phyloP scores from a whole-genome alignment of 495 filamentous ascomycete genomes.

The Aspergillus ellipticus region DNA sequence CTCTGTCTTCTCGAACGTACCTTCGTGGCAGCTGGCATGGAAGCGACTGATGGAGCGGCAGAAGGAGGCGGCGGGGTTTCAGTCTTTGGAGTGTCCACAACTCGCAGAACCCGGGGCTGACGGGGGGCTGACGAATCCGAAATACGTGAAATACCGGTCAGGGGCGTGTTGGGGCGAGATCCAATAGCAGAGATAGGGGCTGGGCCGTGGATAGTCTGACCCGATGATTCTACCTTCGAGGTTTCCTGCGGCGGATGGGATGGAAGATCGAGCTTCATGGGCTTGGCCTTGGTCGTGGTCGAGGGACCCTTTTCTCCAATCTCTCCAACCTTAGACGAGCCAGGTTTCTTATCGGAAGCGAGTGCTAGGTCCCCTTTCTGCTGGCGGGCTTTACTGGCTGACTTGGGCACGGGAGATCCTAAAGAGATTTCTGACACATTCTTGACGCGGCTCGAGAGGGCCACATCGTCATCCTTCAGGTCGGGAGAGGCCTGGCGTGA shows the following conservation, averaged over 20 bases:
- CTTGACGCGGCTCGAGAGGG: constrained; percentile 24
- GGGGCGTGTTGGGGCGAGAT: constrained; percentile 36
- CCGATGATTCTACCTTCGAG: constrained; percentile 21
- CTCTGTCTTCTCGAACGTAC: constrained; percentile 56
- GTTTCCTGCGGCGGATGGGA: constrained; percentile 20
- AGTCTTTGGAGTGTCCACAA: constrained; percentile 68
- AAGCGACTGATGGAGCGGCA: constrained; percentile 37
- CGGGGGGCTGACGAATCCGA: constrained; percentile 48
- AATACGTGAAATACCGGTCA: constrained; percentile 38
- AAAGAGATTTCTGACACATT: constrained; percentile 41
- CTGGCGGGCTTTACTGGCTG: constrained; percentile 30
- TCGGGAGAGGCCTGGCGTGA: constrained; percentile 23
- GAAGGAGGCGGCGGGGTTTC: constrained; percentile 50
- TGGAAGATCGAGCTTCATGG: constrained; percentile 31
- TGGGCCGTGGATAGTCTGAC: constrained; percentile 19
- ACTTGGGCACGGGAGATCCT: constrained; percentile 41
- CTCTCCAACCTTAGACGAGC: constrained; percentile 9
- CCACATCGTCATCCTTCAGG: constrained; percentile 17
- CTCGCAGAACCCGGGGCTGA: constrained; percentile 56
- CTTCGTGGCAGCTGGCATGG: constrained; percentile 37
- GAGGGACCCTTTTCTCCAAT: constrained; percentile 9
- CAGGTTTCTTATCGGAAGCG: constrained; percentile 19
- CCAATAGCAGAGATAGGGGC: constrained; percentile 22
- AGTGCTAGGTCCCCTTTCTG: constrained; percentile 24
- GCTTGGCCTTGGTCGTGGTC: constrained; percentile 25